Evolutionary conservation across 768 basidiomycete genomes (phyloP).

Genomic region (Pilatotrama ljubarskyi): DNA sequence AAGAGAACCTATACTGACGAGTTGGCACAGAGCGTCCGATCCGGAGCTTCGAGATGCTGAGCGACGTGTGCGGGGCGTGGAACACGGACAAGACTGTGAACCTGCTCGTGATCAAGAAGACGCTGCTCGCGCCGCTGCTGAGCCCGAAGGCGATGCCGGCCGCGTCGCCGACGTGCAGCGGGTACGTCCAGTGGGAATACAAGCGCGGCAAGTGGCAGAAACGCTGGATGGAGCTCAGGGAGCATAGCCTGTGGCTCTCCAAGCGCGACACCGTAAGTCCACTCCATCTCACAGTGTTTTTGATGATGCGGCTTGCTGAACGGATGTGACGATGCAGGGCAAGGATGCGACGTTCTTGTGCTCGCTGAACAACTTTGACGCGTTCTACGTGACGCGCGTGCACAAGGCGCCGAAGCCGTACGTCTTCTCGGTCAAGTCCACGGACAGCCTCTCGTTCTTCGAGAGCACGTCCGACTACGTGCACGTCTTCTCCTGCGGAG

Average conservation of each 20-base stretch:
- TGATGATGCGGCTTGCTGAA: not conserved
- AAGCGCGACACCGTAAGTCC: constrained; percentile 82
- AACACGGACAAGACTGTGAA: constrained; percentile 81
- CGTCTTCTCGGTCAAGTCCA: constrained; percentile 85
- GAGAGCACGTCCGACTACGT: constrained; percentile 87
- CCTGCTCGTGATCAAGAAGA: constrained; percentile 75
- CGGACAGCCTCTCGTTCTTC: constrained; percentile 82
- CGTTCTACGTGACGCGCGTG: constrained; percentile 73
- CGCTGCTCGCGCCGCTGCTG: constrained; percentile 60
- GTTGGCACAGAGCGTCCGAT: constrained; percentile 76
- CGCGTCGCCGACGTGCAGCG: constrained; percentile 43
- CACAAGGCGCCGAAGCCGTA: constrained; percentile 85
- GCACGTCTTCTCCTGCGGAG: constrained; percentile 80
- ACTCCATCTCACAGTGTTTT: not conserved
- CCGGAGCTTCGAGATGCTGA: constrained; percentile 80
- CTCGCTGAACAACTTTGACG: constrained; percentile 86
- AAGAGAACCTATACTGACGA: not conserved
- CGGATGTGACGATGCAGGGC: constrained; percentile 47
- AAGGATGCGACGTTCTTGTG: constrained; percentile 85
- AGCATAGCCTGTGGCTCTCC: constrained; percentile 82
- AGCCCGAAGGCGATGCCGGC: constrained; percentile 52
- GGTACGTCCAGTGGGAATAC: constrained; percentile 85
- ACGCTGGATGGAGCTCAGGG: constrained; percentile 83
- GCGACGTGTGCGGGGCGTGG: constrained; percentile 84
- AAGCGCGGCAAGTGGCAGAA: constrained; percentile 97